phyloP scores from a whole-genome alignment of 169 alveolate genomes.

The Plasmodium fragile region DNA sequence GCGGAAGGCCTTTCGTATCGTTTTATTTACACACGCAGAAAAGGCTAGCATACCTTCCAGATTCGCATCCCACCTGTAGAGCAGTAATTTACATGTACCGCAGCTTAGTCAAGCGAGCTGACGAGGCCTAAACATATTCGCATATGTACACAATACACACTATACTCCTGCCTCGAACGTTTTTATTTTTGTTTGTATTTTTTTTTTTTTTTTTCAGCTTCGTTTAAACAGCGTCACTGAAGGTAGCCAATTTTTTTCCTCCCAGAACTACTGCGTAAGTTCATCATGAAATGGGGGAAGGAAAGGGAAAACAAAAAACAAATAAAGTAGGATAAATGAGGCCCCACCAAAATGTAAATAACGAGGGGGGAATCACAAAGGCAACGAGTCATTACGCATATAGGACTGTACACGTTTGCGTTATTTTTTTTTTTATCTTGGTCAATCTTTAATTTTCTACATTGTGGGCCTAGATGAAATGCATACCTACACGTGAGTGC shows the following conservation, averaged over 20 bases:
- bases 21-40: neutral
- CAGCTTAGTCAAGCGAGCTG: neutral
- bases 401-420: neutral
- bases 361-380: neutral
- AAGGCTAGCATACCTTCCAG: neutral
- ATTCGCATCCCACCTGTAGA: neutral
- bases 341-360: neutral
- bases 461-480: neutral
- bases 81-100: neutral
- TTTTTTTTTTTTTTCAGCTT: neutral
- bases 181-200: neutral
- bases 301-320: neutral
- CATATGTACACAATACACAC: neutral
- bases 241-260: neutral
- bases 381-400: neutral
- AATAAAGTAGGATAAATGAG: neutral
- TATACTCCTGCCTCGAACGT: neutral
- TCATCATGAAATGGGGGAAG: neutral
- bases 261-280: neutral
- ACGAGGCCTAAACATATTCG: neutral
- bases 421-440: neutral
- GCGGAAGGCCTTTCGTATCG: neutral
- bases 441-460: neutral
- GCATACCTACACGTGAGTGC: neutral
- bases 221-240: neutral